Conservation (phyloP, 2,329 filamentous ascomycete genomes). For the Emericellopsis atlantica region DNA sequence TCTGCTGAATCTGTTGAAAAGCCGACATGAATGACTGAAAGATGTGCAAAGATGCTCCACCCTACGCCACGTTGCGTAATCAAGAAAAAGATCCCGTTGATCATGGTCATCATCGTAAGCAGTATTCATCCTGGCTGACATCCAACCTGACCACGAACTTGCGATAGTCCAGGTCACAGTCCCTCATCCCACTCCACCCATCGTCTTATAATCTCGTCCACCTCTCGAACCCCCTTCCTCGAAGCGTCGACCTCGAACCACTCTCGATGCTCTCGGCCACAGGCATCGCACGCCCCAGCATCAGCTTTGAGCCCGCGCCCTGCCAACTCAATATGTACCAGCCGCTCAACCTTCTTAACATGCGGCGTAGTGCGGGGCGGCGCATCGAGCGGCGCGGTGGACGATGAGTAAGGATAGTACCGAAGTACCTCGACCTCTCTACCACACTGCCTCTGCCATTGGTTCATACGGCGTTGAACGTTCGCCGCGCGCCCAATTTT, state of each 20-base stretch:
- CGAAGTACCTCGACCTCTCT: conserved; percentile 79
- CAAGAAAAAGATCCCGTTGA: too few species aligned
- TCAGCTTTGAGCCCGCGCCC: conserved; percentile 42
- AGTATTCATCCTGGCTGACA: too few species aligned
- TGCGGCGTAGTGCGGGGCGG: conserved; percentile 63
- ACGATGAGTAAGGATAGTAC: conserved; percentile 66
- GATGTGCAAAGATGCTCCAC: too few species aligned
- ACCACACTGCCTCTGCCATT: conserved; percentile 89
- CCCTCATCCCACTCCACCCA: conserved; percentile 59
- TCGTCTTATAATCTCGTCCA: conserved; percentile 58
- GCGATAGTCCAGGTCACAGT: background rate
- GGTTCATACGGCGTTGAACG: conserved; percentile 79
- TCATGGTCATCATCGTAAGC: too few species aligned
- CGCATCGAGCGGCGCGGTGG: conserved; percentile 2
- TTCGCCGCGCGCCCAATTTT: conserved; percentile 63
- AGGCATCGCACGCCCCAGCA: conserved; percentile 54
- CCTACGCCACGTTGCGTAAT: too few species aligned
- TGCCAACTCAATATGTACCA: conserved; percentile 83
- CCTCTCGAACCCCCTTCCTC: conserved; percentile 53
- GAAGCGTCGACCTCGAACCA: conserved; percentile 87
- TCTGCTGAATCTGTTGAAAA: too few species aligned
- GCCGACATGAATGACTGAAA: too few species aligned
- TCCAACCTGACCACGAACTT: too few species aligned
- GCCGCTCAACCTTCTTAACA: conserved; percentile 73
- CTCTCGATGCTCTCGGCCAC: conserved; percentile 77